Conservation (phyloP, 2,329 filamentous ascomycete species). For the Magnaporthiopsis incrustans region DNA sequence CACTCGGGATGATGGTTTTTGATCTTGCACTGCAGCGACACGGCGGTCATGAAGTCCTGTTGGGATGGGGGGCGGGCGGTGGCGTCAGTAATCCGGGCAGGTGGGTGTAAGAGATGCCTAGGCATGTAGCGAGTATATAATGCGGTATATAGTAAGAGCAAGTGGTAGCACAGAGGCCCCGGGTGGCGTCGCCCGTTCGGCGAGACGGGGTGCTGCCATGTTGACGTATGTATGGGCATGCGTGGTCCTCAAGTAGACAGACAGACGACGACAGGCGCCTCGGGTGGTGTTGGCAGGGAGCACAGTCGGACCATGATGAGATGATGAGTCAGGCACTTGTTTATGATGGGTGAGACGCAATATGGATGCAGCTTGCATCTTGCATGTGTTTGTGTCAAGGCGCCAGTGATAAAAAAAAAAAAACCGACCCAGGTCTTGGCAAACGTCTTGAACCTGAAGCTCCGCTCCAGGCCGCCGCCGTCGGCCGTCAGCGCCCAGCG, state of each 20-base stretch:
- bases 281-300: background rate
- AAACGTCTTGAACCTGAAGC: slow-evolving; percentile 58
- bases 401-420: too few species aligned
- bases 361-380: background rate
- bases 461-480: slow-evolving; percentile 49
- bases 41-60: slow-evolving; percentile 67
- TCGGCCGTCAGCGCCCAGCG: slow-evolving; percentile 43
- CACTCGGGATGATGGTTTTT: slow-evolving; percentile 69
- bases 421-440: slow-evolving; percentile 54
- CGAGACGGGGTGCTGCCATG: background rate
- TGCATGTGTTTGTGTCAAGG: too few species aligned
- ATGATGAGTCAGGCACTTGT: background rate
- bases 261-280: background rate
- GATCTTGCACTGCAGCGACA: slow-evolving; percentile 59
- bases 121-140: too few species aligned
- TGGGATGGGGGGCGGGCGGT: slow-evolving; percentile 2
- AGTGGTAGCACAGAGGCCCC: background rate
- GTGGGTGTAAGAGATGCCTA: too few species aligned
- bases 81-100: background rate
- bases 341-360: background rate
- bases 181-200: too few species aligned
- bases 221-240: background rate
- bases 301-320: background rate
- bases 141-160: background rate
- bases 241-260: background rate